phyloP scores from a whole-genome alignment of 2,329 filamentous ascomycete genomes.

The Fusarium paranaense region DNA sequence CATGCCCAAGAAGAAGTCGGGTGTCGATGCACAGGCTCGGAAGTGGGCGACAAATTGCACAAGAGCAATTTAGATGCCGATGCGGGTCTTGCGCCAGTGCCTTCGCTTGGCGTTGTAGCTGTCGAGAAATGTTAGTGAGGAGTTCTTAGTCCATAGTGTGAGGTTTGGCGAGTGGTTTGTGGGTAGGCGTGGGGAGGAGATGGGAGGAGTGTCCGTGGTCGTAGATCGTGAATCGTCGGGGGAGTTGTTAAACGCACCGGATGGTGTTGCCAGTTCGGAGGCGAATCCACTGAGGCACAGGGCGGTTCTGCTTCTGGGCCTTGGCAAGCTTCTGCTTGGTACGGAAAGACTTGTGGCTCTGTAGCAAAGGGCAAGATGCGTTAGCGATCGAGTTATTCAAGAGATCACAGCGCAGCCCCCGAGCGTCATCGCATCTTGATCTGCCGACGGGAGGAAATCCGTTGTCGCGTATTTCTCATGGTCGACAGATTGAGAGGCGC shows the following conservation, averaged over 20 bases:
- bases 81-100: slow-evolving; percentile 99
- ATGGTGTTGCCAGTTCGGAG: slow-evolving; percentile 99
- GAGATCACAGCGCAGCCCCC: slow-evolving; percentile 10
- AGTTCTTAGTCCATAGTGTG: background rate
- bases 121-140: slow-evolving; percentile 40
- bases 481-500: slow-evolving; percentile 25
- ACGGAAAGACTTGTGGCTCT: slow-evolving; percentile 99
- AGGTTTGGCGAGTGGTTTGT: background rate
- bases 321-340: slow-evolving; percentile 99
- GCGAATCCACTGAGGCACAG: slow-evolving; percentile 99
- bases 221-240: slow-evolving; percentile 10
- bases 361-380: slow-evolving; percentile 37
- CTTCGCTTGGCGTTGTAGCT: slow-evolving; percentile 99
- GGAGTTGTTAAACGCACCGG: slow-evolving; percentile 77
- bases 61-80: slow-evolving; percentile 85
- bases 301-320: slow-evolving; percentile 99
- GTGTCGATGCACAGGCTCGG: slow-evolving; percentile 44
- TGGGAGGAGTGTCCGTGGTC: background rate
- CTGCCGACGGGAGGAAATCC: slow-evolving; percentile 12
- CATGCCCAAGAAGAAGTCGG: slow-evolving; percentile 44
- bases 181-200: background rate
- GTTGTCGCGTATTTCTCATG: slow-evolving; percentile 9
- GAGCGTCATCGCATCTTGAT: slow-evolving; percentile 12
- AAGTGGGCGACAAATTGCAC: slow-evolving; percentile 43
- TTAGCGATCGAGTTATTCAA: slow-evolving; percentile 41